A percentile compares a stretch with the other conserved stretches of the same genome.
These are phyloP conservation scores for Ceraceosorus guamensis DNA, from an alignment of 1,284 basidiomycete genomes.

Conservation along the genomic window DNA sequence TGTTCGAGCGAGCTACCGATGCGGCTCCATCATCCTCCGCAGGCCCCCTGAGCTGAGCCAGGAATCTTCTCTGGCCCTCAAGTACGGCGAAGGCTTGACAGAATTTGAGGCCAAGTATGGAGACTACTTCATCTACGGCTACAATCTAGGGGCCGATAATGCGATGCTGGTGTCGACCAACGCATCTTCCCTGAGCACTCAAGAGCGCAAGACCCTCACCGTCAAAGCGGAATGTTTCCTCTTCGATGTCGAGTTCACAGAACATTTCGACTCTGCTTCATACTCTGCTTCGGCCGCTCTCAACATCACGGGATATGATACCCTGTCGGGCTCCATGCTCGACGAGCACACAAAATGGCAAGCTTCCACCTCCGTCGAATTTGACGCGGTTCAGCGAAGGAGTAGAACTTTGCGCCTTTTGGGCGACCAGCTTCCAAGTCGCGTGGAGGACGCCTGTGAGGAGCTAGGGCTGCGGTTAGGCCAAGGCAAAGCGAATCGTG, in stretches of 20 bases:
- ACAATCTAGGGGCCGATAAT: conserved; percentile 5
- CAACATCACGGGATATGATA: conserved; percentile 1
- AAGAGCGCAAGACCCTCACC: background rate
- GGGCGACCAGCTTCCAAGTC: conserved; percentile 1
- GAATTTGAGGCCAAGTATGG: conserved; percentile 2
- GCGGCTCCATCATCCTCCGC: conserved; percentile 1
- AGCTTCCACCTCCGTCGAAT: background rate
- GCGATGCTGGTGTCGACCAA: conserved; percentile 7
- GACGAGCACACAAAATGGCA: background rate
- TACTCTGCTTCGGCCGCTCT: background rate
- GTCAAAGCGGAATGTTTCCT: background rate
- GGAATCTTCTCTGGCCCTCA: background rate
- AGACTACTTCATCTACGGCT: conserved; percentile 5
- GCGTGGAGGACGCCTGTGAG: background rate
- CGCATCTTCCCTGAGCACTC: background rate
- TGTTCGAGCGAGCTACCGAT: conserved; percentile 5
- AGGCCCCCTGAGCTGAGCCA: background rate
- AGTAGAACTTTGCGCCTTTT: background rate
- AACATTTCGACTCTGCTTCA: background rate
- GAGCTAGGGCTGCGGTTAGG: background rate
- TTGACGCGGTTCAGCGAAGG: conserved; percentile 1
- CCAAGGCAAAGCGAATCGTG: background rate
- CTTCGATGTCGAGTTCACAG: conserved; percentile 2
- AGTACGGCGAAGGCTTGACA: conserved; percentile 1
- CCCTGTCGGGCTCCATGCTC: background rate